These are phyloP conservation scores for Globisporangium orthogonon DNA, from an alignment of 352 stramenopile genomes.

Conservation along the genomic window DNA sequence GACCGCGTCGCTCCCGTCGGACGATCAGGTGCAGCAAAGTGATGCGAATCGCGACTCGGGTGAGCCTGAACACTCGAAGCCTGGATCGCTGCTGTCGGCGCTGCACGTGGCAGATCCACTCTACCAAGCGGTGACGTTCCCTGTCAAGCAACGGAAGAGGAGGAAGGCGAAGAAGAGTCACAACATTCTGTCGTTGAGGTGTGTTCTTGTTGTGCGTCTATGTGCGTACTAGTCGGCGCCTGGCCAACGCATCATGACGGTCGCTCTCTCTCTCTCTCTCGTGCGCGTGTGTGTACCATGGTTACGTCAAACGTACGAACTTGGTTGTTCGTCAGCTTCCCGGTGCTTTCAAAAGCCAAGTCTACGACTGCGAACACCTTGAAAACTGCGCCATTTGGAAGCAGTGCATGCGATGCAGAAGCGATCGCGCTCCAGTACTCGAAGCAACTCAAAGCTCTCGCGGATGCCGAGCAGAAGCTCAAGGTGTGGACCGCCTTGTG, in stretches of 20 bases:
- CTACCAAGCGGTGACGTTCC: neutral
- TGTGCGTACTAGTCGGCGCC: neutral
- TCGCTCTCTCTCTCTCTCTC: too few relatives aligned
- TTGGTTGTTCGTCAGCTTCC: constrained; percentile 9
- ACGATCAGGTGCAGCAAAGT: neutral
- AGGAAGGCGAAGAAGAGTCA: constrained; percentile 9
- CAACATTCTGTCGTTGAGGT: constrained; percentile 29
- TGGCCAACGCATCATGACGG: too few relatives aligned
- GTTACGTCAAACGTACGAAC: too few relatives aligned
- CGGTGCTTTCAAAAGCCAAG: constrained; percentile 10
- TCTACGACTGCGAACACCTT: neutral
- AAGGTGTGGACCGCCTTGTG: neutral
- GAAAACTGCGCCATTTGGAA: neutral
- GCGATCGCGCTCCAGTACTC: constrained; percentile 5
- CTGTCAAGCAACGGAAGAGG: neutral
- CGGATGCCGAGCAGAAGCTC: constrained; percentile 15
- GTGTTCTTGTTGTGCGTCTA: neutral
- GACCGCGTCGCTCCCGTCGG: neutral
- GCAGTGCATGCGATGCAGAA: neutral
- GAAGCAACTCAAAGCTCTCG: constrained; percentile 11
- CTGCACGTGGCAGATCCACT: neutral
- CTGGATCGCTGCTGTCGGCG: neutral
- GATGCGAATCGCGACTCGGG: neutral
- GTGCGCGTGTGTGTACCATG: too few relatives aligned
- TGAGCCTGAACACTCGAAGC: neutral